Evolutionary conservation across 2,329 filamentous ascomycete genomes (phyloP).

Genomic region (Fusarium tuaranense): DNA sequence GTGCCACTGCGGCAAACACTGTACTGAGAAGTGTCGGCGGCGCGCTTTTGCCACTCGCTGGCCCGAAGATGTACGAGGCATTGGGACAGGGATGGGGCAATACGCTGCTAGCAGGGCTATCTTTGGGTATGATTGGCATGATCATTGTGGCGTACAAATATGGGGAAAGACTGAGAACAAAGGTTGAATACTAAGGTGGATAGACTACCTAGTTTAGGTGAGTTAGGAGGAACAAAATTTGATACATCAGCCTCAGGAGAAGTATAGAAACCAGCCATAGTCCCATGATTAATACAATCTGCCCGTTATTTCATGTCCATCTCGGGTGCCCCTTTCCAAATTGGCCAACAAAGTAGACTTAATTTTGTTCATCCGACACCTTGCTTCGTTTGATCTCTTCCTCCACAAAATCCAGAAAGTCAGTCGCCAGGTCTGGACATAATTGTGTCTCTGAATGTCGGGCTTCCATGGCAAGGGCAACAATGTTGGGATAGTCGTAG

Average conservation of each 20-base stretch:
- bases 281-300: neutral
- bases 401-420: neutral
- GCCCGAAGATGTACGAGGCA: neutral
- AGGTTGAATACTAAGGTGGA: neutral
- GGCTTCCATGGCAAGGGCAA: neutral
- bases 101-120: neutral
- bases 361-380: neutral
- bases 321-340: neutral
- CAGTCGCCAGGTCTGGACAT: neutral
- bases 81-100: constrained; percentile 9
- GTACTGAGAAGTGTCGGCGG: neutral
- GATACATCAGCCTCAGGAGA: neutral
- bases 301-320: neutral
- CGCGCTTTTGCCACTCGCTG: neutral
- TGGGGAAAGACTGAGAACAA: neutral
- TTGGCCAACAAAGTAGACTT: neutral
- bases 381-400: neutral
- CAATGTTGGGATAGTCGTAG: neutral
- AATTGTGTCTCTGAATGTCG: neutral
- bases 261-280: neutral
- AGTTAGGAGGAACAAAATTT: neutral
- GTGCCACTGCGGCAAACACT: constrained; percentile 30
- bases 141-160: neutral
- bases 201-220: neutral
- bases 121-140: neutral